Conservation (phyloP, 108 stramenopile species). For the Nitzschia sp. region DNA sequence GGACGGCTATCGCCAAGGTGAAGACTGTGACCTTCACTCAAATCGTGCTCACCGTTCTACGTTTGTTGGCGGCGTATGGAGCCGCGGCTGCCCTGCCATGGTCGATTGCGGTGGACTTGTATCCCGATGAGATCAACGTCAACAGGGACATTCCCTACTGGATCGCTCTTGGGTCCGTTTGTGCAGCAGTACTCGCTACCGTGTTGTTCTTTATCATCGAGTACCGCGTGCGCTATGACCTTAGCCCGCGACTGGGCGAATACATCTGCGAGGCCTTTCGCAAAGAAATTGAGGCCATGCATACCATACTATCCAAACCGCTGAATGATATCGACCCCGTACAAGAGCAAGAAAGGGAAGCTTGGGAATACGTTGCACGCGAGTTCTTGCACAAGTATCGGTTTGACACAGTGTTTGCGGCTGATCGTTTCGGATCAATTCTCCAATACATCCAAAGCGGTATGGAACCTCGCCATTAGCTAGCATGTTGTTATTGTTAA, state of each 20-base stretch:
- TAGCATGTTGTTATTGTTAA: too few species aligned
- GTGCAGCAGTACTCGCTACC: conserved; percentile 1
- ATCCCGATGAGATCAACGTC: background rate
- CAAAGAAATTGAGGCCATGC: conserved; percentile 26
- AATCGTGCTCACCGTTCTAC: conserved; percentile 7
- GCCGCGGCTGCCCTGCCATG: conserved; percentile 21
- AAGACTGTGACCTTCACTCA: conserved; percentile 14
- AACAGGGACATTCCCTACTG: conserved; percentile 7
- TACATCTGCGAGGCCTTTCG: conserved; percentile 26
- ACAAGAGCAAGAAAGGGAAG: conserved; percentile 21
- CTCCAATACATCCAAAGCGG: conserved; percentile 37
- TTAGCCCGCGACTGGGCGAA: conserved; percentile 24
- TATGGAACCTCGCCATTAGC: conserved; percentile 3
- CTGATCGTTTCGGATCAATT: conserved; percentile 39
- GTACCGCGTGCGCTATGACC: conserved; percentile 26
- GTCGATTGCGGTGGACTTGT: background rate
- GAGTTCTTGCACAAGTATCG: conserved; percentile 37
- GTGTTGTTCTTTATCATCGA: conserved; percentile 24
- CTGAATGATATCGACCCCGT: conserved; percentile 25
- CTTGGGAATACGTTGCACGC: conserved; percentile 44
- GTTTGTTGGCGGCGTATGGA: conserved; percentile 8
- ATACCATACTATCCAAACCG: background rate
- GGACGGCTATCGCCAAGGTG: conserved; percentile 6
- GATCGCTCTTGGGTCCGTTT: conserved; percentile 19
- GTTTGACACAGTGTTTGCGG: conserved; percentile 35